These are phyloP conservation scores for Phalaenopsis aphrodite DNA, from an alignment of 106 monocot species.

Conservation along the genomic window DNA sequence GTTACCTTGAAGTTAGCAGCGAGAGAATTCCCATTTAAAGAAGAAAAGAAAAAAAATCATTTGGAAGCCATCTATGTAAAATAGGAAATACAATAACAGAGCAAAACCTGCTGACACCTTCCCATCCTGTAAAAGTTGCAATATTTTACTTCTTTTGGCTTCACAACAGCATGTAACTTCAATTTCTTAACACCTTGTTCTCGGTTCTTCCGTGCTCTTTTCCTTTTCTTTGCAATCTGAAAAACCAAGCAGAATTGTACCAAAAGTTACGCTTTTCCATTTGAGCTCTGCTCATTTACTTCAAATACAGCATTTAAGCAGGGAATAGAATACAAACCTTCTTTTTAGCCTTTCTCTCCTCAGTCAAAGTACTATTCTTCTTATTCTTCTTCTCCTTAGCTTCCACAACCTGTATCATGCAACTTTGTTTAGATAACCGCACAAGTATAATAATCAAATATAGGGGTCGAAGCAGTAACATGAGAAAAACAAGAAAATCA, in stretches of 20 bases:
- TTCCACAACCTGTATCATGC: conserved; percentile 26
- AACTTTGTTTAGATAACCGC: neutral
- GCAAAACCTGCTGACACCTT: conserved; percentile 75
- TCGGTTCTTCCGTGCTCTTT: conserved; percentile 62
- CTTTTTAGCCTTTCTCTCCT: conserved; percentile 61
- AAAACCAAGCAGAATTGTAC: conserved; percentile 10
- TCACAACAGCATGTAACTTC: conserved; percentile 54
- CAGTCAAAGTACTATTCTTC: conserved; percentile 31
- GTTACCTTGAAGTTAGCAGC: neutral
- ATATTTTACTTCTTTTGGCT: conserved; percentile 58
- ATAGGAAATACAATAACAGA: neutral
- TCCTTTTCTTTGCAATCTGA: conserved; percentile 76
- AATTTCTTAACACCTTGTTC: conserved; percentile 76
- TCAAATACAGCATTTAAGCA: neutral
- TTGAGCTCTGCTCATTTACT: neutral
- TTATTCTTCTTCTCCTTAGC: conserved; percentile 26
- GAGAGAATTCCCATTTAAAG: neutral
- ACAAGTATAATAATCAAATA: conserved; percentile 1
- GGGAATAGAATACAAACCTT: conserved; percentile 31
- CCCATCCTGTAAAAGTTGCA: conserved; percentile 74
- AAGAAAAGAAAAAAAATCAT: neutral
- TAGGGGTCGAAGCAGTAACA: neutral
- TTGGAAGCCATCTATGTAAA: neutral
- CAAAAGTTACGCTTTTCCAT: neutral
- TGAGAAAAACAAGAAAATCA: neutral